Evolutionary conservation across 2,329 filamentous ascomycete genomes (phyloP).

Genomic region (Escovopsis sp.): DNA sequence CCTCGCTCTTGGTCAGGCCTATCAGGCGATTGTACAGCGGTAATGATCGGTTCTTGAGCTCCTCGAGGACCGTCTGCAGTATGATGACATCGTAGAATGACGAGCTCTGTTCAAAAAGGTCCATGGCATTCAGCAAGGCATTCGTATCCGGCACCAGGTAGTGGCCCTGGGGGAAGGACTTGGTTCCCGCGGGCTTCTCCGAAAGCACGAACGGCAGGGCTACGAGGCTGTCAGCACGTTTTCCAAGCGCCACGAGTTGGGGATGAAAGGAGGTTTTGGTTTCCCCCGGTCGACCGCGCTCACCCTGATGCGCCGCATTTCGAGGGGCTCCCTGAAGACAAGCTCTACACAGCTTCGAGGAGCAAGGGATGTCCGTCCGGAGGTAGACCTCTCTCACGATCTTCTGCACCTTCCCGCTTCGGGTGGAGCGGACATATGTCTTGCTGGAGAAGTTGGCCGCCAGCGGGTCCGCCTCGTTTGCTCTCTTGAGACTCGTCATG

Average conservation of each 20-base stretch:
- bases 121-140: constrained; percentile 88
- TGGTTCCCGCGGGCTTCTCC: constrained; percentile 73
- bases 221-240: constrained; percentile 20
- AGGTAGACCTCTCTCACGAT: constrained; percentile 95
- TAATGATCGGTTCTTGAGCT: constrained; percentile 83
- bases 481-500: constrained; percentile 54
- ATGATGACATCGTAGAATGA: constrained; percentile 96
- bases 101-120: constrained; percentile 82
- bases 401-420: constrained; percentile 95
- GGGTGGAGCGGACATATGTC: constrained; percentile 86
- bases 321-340: constrained; percentile 64
- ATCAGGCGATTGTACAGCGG: constrained; percentile 91
- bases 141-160: constrained; percentile 96
- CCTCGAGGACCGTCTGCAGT: constrained; percentile 89
- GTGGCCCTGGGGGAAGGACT: constrained; percentile 69
- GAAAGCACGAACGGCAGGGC: constrained; percentile 77
- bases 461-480: constrained; percentile 34
- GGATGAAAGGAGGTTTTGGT: too few relatives aligned
- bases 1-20: constrained; percentile 81
- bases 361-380: constrained; percentile 92
- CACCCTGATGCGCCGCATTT: constrained; percentile 67
- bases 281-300: constrained; percentile 12
- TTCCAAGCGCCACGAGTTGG: neutral
- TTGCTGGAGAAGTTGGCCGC: constrained; percentile 81
- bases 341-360: constrained; percentile 68